Conservation (phyloP, 441 rosid species). For the Gossypium laxum region DNA sequence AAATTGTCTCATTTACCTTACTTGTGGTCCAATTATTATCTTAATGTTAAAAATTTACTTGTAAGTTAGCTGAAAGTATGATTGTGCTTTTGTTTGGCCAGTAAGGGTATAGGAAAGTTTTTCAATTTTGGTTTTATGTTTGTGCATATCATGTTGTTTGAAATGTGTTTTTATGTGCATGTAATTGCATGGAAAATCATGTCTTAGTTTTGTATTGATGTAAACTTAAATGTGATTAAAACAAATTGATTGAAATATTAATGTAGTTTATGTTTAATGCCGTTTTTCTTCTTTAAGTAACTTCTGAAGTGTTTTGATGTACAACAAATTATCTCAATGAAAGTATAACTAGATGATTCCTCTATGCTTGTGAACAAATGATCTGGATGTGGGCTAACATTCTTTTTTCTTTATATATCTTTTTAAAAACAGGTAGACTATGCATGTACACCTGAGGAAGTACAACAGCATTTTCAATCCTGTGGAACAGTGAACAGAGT, state of each 20-base stretch:
- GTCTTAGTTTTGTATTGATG: background rate
- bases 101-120: background rate
- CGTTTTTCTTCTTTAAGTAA: background rate
- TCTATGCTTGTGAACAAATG: background rate
- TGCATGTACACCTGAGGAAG: slow-evolving; percentile 73
- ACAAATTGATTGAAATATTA: background rate
- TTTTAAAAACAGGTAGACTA: slow-evolving; percentile 52
- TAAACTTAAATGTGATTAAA: background rate
- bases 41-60: background rate
- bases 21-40: background rate
- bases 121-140: slow-evolving; percentile 1
- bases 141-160: background rate
- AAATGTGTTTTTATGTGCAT: background rate
- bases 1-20: background rate
- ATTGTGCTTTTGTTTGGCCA: background rate
- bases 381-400: background rate
- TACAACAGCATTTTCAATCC: slow-evolving; percentile 75
- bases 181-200: background rate
- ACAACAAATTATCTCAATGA: background rate
- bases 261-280: background rate
- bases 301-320: background rate
- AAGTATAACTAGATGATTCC: background rate
- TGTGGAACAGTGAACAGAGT: slow-evolving; percentile 73
- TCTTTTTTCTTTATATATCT: background rate
- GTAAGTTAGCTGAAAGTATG: background rate